These are phyloP conservation scores for Citrullus amarus DNA, from an alignment of 306 rosid species.

Conservation along the genomic window DNA sequence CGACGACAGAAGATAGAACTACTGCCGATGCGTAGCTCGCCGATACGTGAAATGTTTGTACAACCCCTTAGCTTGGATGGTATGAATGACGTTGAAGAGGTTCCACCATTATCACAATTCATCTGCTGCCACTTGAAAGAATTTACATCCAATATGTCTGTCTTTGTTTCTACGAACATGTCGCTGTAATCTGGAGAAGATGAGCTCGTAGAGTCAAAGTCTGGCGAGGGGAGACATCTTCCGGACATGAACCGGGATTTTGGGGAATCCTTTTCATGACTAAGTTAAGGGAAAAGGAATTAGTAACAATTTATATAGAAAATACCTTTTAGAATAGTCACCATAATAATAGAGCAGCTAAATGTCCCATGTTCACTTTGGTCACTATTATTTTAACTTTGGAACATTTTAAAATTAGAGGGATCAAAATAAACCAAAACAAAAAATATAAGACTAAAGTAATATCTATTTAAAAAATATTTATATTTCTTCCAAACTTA, in stretches of 20 bases:
- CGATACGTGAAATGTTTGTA: conserved; percentile 2
- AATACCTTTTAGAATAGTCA: neutral
- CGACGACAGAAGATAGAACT: conserved; percentile 26
- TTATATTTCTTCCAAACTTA: too few relatives aligned
- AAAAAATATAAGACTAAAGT: too few relatives aligned
- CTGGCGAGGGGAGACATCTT: neutral
- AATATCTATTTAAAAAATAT: too few relatives aligned
- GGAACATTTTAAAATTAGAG: too few relatives aligned
- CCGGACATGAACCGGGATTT: neutral
- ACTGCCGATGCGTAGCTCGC: conserved; percentile 14
- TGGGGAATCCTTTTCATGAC: neutral
- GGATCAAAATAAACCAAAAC: too few relatives aligned
- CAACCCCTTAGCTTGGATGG: neutral
- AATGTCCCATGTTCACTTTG: too few relatives aligned
- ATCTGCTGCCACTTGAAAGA: neutral
- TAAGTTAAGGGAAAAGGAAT: neutral
- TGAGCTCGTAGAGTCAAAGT: neutral
- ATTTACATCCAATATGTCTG: neutral
- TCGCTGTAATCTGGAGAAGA: neutral
- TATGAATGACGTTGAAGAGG: neutral
- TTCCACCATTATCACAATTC: neutral
- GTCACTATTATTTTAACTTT: too few relatives aligned
- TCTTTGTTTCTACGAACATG: neutral
- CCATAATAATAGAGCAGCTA: neutral
- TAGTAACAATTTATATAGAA: neutral